These are phyloP conservation scores for Persicaria maculosa DNA, from an alignment of 148 eudicot species.

Conservation along the genomic window DNA sequence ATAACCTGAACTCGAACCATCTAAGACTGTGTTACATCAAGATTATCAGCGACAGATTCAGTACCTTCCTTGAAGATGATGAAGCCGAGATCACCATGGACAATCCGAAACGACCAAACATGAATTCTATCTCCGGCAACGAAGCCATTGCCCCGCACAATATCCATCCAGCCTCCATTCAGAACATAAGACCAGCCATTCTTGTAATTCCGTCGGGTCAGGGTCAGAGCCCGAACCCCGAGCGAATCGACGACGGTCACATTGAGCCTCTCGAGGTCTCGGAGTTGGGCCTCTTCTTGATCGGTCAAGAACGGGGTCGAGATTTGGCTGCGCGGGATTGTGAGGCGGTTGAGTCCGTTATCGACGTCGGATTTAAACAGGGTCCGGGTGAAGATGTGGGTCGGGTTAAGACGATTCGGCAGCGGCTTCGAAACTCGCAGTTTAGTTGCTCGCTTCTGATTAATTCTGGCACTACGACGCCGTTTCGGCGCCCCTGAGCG, in stretches of 20 bases:
- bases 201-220: background rate
- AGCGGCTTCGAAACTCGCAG: background rate
- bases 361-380: background rate
- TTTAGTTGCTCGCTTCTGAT: too few species aligned
- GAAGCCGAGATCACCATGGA: background rate
- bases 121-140: background rate
- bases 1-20: background rate
- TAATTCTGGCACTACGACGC: too few species aligned
- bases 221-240: background rate
- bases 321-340: background rate
- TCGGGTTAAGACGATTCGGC: background rate
- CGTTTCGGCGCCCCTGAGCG: too few species aligned
- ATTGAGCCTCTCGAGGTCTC: too few species aligned
- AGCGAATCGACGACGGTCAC: background rate
- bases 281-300: background rate
- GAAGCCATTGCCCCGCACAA: background rate
- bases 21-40: background rate
- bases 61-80: background rate
- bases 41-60: too few species aligned
- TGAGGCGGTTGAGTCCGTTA: background rate
- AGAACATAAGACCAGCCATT: background rate
- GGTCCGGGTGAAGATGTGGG: background rate
- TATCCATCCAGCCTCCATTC: background rate
- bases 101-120: slow-evolving; percentile 4
- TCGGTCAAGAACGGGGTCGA: background rate